Conservation (phyloP, 2,329 filamentous ascomycete genomes). For the Colletotrichum plurivorum region DNA sequence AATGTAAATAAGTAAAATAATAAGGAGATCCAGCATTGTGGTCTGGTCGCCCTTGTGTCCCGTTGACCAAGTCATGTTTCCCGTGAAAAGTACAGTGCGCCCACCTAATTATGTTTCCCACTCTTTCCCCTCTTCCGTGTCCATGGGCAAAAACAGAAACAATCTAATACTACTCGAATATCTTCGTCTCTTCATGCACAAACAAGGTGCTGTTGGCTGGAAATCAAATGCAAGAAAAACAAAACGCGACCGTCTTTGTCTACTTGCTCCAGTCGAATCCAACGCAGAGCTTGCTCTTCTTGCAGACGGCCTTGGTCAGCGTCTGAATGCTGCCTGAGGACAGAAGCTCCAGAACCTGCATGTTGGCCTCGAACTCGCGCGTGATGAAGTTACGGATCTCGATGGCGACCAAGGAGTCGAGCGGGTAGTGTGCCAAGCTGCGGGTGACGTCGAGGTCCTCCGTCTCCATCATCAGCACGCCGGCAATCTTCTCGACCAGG, state of each 20-base stretch:
- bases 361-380: slow-evolving; percentile 62
- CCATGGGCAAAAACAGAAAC: neutral
- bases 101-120: slow-evolving; percentile 4
- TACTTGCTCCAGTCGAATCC: slow-evolving; percentile 39
- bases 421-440: slow-evolving; percentile 55
- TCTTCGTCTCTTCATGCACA: slow-evolving; percentile 18
- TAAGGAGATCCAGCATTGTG: slow-evolving; percentile 37
- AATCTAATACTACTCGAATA: slow-evolving; percentile 10
- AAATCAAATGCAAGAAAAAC: neutral
- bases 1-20: neutral
- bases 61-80: slow-evolving; percentile 8
- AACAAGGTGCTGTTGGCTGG: neutral
- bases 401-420: slow-evolving; percentile 65
- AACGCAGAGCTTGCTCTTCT: slow-evolving; percentile 58
- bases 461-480: slow-evolving; percentile 62
- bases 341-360: slow-evolving; percentile 70
- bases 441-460: slow-evolving; percentile 63
- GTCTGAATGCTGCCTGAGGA: slow-evolving; percentile 66
- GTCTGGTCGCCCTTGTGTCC: slow-evolving; percentile 40
- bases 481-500: slow-evolving; percentile 62
- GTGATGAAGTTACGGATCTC: slow-evolving; percentile 67
- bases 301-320: slow-evolving; percentile 61
- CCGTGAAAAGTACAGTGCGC: neutral
- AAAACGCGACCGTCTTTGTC: slow-evolving; percentile 9
- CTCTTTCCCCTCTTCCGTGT: neutral